Base-by-base conservation (phyloP, 441 rosid genomes). In the Metrosideros polymorpha region DNA sequence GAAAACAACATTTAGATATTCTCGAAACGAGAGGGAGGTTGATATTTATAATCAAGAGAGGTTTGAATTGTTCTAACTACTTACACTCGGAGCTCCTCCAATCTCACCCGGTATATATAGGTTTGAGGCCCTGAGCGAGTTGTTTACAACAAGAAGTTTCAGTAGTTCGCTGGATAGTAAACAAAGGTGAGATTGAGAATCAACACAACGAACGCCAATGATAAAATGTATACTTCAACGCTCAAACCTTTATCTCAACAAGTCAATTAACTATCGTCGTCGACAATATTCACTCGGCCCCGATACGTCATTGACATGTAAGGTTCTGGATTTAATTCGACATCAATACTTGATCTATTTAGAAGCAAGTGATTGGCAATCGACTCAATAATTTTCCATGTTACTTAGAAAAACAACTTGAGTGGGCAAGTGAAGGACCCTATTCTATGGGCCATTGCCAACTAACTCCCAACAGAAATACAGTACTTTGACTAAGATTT, bases 81-180 rank as follows among this genome's bases (percentile, higher is more conserved):
- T 63, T 63, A 35, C 25, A 2, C 13, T 32, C 7, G 15, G 22
- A 15, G 53, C 53, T 18, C 54, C 54, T 52, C 3, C 54, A 17
- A 6, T 52, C 9, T 19, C 24, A 18, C 24, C 4, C 24, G 9
- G 9, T 7, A 52, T 7, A 52, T 52, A 52, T 24, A 2, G 55
- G 15, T 1, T 13, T 6, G 59, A 25, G n/a, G n/a, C 12, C 6
- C 13, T 5, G n/a, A 13, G 59, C 29, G n/a, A 55, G 13, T 25
- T 25, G n/a, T 35, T 71, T 14, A 3, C 14, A 1, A 19, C 12
- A 2, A 35, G 27, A 66, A 22, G 15, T 71, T 35, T 22, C 22
- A 12, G 5, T 9, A 12, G 3, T 12, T 22, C 0, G 0, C 0
- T n/a, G n/a, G n/a, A n/a, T n/a, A n/a, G n/a, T n/a, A n/a, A 24